Conservation (phyloP, 371 early-diverging fungal species). For the Apophysomyces elegans region DNA sequence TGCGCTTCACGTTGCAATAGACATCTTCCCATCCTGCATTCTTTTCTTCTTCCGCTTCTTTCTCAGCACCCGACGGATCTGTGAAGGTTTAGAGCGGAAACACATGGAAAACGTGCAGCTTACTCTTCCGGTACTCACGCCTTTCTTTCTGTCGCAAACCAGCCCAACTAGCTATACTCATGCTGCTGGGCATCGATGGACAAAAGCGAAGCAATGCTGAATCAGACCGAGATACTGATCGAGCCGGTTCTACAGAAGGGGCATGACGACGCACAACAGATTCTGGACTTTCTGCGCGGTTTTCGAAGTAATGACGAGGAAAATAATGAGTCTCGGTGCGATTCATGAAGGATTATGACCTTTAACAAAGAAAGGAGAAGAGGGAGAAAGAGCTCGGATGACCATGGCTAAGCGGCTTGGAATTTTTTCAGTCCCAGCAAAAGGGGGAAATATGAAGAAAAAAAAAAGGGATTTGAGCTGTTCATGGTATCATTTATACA, state of each 20-base stretch:
- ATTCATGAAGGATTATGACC: neutral
- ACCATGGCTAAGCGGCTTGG: slow-evolving; percentile 7
- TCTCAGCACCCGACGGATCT: slow-evolving; percentile 11
- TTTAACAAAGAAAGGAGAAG: slow-evolving; percentile 2
- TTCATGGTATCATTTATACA: too few species aligned
- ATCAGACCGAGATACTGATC: neutral
- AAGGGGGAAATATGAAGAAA: neutral
- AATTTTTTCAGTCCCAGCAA: slow-evolving; percentile 8
- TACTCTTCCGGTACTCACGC: slow-evolving; percentile 8
- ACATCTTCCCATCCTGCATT: slow-evolving; percentile 61
- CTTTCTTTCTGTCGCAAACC: neutral
- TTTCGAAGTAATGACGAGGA: neutral
- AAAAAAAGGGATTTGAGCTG: too few species aligned
- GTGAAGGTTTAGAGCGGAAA: slow-evolving; percentile 8
- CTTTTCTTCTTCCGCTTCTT: slow-evolving; percentile 12
- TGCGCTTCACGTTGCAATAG: slow-evolving; percentile 66
- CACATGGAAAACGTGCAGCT: neutral
- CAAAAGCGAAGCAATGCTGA: slow-evolving; percentile 7
- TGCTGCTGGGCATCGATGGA: slow-evolving; percentile 2
- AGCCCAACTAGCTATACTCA: neutral
- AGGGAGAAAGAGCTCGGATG: neutral
- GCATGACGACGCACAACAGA: neutral
- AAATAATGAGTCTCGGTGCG: neutral
- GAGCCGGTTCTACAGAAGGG: neutral
- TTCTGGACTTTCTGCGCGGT: neutral